phyloP scores from a whole-genome alignment of 495 filamentous ascomycete species.

The Aspergillus leporis region DNA sequence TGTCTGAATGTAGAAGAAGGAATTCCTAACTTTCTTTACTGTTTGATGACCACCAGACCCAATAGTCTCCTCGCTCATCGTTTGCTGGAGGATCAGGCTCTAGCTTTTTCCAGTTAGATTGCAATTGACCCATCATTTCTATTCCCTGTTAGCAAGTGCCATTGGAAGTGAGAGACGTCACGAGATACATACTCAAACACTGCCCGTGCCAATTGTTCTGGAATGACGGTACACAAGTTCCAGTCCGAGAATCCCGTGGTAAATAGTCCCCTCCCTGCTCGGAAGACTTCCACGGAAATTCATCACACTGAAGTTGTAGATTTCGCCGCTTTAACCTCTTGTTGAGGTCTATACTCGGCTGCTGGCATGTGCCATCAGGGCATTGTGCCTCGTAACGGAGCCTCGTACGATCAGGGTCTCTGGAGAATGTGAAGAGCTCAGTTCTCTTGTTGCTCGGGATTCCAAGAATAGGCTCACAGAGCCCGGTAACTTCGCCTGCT shows the following conservation, averaged over 20 bases:
- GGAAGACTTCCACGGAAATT: conserved; percentile 16
- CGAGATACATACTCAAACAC: conserved; percentile 8
- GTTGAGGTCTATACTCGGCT: conserved; percentile 1
- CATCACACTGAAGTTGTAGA: conserved; percentile 10
- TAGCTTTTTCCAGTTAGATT: conserved; percentile 19
- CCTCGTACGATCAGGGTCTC: not conserved
- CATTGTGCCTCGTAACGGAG: conserved; percentile 5
- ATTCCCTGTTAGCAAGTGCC: too few species aligned
- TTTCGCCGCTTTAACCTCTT: not conserved
- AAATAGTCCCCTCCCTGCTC: conserved; percentile 13
- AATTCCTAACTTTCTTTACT: conserved; percentile 3
- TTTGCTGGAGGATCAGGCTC: conserved; percentile 10
- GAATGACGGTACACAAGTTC: conserved; percentile 12
- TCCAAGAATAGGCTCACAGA: conserved; percentile 5
- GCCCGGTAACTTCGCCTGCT: conserved; percentile 1
- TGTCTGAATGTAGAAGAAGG: conserved; percentile 4
- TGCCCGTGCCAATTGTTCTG: conserved; percentile 16
- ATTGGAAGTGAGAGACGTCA: not conserved
- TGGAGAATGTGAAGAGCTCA: conserved; percentile 10
- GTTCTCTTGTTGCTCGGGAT: conserved; percentile 3
- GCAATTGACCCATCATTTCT: conserved; percentile 16
- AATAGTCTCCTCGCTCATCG: conserved; percentile 14
- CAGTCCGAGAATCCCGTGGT: not conserved
- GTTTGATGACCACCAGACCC: conserved; percentile 11
- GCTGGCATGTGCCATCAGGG: not conserved